Base-by-base conservation (phyloP, 202 grass and related monocot genomes). In the Panicum hallii region DNA sequence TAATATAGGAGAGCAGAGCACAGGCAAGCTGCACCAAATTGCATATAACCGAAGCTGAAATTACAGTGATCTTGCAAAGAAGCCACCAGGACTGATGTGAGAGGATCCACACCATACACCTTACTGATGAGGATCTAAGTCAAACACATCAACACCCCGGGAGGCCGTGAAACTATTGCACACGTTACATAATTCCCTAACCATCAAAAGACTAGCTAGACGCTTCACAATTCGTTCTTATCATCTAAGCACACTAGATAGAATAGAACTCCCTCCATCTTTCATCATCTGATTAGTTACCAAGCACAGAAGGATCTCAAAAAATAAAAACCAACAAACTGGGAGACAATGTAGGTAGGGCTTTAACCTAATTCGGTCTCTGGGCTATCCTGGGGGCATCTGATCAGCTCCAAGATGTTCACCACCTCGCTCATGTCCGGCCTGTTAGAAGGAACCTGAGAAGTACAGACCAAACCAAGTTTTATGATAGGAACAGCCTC, bases 321-420 rank as follows among this genome's bases (percentile, higher is more conserved):
- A 92, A 92, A 60, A 57, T 55, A 46, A 48, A 87, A 50, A 16
- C 28, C 7, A 3, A 5, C 8, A 48, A 79, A 63, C 68, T 15
- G 43, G 13, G 1, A 19, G 1, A 50, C 61, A 56, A 8, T 56
- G 63, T 41, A 75, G 46, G 52, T 32, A 82, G 14, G 84, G 3
- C 16, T 77, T 77, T 91, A 99, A 94, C 91, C 86, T 79, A 96
- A 65, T 50, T 99, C 93, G 5, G 75, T 85, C 70, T 99, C 97
- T 7, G 90, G 97, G 82, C 91, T 96, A 88, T 99, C 97, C 71
- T 92, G 90, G 67, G 97, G 97, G 86, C 91, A 94, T 85, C 97
- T 96, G 89, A 99, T 99, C 82, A 99, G 55, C 82, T 96, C 97
- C 85, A 99, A 53, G 83, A 99, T 99, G 82, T 94, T 99, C 88